Base-by-base conservation (phyloP, 2,329 filamentous ascomycete genomes). In the Diplodia scrobiculata region DNA sequence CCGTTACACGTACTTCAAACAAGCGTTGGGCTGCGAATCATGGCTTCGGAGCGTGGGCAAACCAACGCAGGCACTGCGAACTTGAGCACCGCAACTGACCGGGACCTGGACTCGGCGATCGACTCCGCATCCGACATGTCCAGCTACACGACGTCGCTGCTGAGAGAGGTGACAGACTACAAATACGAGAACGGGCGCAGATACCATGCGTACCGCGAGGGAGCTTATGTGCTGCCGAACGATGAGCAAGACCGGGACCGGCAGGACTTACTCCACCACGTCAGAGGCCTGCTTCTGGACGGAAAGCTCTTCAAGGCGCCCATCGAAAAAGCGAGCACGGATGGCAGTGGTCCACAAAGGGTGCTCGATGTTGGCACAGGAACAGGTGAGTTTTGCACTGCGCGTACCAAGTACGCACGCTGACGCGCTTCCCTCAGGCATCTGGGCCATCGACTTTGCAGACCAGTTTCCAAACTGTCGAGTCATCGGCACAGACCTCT, bases 401-500 rank as follows among this genome's bases (percentile, higher is more conserved):
- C 29, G 2, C 3, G 4, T 25, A 25, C 29, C 29, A 1, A 32
- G 3, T 32, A 32, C 7, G 29, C 29, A 1, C 29, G 7, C 29
- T 32, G 29, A 32, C 7, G 2, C 29, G 29, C 29, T 32, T 32
- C 29, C 7, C 29, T 32, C 29, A 32, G 29, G 29, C 3, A 73
- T 74, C 13, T 74, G 73, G 73, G 71, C 69, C 32, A 69, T 73
- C 29, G 69, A 71, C 60, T n/a, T 69, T 67, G 27, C 70, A 63
- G 52, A 76, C 70, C 47, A 72, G 19, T 70, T 73, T 63, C 77
- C 76, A 0, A 68, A 71, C 1, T 71, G 76, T 0, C 69, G 72
- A 21, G 54, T 72, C n/a, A 45, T 78, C 10, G 76, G 75, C 6
- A 79, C 71, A 66, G 83, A 85, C 68, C 76, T 85, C 9, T 81